Percentiles rank a stretch among this genome's conserved stretches.
Evolutionary conservation across 441 rosid species (phyloP).

Genomic region (Theobroma grandiflorum): DNA sequence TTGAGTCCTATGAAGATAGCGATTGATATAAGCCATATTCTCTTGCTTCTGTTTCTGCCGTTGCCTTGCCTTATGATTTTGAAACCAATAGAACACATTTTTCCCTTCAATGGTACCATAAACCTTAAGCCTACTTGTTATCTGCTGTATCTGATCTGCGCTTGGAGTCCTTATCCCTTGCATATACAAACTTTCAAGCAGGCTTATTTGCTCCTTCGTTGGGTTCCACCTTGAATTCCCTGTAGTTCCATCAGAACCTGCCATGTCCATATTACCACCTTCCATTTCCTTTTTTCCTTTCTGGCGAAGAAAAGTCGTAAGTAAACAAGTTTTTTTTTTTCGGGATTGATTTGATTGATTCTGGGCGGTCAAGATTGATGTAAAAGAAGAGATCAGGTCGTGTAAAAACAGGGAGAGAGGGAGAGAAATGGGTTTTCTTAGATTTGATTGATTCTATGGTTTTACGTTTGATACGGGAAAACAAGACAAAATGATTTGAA

Average conservation of each 20-base stretch:
- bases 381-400: too few relatives aligned
- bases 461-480: not conserved
- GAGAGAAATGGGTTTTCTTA: not conserved
- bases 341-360: not conserved
- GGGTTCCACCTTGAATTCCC: slow-evolving; percentile 86
- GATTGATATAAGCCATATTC: slow-evolving; percentile 64
- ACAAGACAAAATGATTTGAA: not conserved
- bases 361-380: not conserved
- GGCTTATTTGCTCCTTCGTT: slow-evolving; percentile 81
- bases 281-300: slow-evolving; percentile 38
- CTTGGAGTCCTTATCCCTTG: slow-evolving; percentile 88
- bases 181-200: slow-evolving; percentile 74
- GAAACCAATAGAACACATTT: slow-evolving; percentile 98
- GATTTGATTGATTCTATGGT: slow-evolving; percentile 25
- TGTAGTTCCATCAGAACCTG: slow-evolving; percentile 35
- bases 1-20: slow-evolving; percentile 49
- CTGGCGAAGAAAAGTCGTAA: not conserved
- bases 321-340: not conserved
- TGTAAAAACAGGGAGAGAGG: not conserved
- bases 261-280: slow-evolving; percentile 27
- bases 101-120: slow-evolving; percentile 93
- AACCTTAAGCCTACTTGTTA: slow-evolving; percentile 69
- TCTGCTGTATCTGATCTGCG: slow-evolving; percentile 91
- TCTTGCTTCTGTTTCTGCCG: slow-evolving; percentile 93
- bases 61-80: slow-evolving; percentile 95